Evolutionary conservation across 306 rosid genomes (phyloP), one percentile per base, ranked within the genome.

Genomic region (Vachellia pachyceras): DNA sequence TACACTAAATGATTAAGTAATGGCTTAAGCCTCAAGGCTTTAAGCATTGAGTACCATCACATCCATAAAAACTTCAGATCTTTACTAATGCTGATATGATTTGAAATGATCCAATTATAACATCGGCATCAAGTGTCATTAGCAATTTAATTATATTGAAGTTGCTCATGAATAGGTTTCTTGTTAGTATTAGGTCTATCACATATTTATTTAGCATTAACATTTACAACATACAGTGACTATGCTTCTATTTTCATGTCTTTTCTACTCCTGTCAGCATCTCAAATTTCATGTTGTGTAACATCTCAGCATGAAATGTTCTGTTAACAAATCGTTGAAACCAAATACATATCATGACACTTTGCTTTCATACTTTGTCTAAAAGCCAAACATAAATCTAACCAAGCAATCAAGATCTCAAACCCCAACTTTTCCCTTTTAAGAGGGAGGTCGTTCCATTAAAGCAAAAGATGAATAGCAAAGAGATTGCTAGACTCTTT

Each of bases 1-100:
- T 69, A 54, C 37, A 42, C 54, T 15, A 78, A 77, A 61, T 50
- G 68, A 41, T 70, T 25, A 45, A 41, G 63, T 58, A 58, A 45
- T 58, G 60, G 64, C 66, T 71, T 13, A 29, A 33, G 65, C 64
- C 52, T 72, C 14, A 29, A 58, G 65, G 64, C 65, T 72, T 46
- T 18, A 58, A 58, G 49, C 72, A 79, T 44, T 60, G 33, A 39
- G 41, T 35, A n/a, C 23, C 72, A 79, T 60, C 29, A 5, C 50
- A 45, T 71, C 50, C 78, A 44, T 44, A 25, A 35, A 71, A 18
- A 45, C 54, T 36, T 63, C 22, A 46, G n/a, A 46, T 35, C 61
- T 46, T 72, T 46, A 37, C 13, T 35, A 47, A 57, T 33, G 25
- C 45, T 71, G 50, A 22, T 15, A 23, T 25, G 10, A n/a, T 54